Conservation (phyloP, 2,329 filamentous ascomycete species). For the Didymella keratinophila region DNA sequence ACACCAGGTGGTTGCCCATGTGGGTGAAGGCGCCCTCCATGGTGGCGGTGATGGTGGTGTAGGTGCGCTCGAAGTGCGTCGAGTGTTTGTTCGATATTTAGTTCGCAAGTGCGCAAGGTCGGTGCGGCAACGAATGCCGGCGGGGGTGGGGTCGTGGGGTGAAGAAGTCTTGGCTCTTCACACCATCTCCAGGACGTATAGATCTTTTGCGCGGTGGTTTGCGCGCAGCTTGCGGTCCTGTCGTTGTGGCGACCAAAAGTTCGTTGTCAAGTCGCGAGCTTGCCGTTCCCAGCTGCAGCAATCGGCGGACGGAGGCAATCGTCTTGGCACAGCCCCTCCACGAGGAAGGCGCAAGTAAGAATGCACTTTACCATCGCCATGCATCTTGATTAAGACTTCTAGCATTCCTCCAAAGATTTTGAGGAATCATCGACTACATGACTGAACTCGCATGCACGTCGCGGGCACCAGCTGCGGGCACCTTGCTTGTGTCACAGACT, state of each 20-base stretch:
- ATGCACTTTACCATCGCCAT: background rate
- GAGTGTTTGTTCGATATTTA: conserved; percentile 20
- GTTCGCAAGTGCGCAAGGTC: conserved; percentile 19
- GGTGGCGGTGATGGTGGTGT: conserved; percentile 26
- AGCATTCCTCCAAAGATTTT: background rate
- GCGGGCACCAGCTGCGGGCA: background rate
- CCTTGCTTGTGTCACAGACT: background rate
- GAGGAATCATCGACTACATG: background rate
- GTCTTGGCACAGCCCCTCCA: conserved; percentile 12
- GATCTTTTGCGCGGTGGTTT: conserved; percentile 27
- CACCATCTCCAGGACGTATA: conserved; percentile 36
- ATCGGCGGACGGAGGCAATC: conserved; percentile 16
- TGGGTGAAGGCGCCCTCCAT: conserved; percentile 93
- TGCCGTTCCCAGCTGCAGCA: conserved; percentile 11
- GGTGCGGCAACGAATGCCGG: conserved; percentile 16
- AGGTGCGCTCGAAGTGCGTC: conserved; percentile 15
- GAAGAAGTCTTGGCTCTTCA: conserved; percentile 21
- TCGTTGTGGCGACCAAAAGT: conserved; percentile 32
- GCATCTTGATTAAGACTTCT: background rate
- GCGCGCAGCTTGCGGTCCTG: conserved; percentile 24
- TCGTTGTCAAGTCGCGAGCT: conserved; percentile 21
- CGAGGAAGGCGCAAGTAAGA: background rate
- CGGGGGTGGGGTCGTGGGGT: conserved; percentile 18
- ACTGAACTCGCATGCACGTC: background rate
- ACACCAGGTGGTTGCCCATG: conserved; percentile 85